These are phyloP conservation scores for Prunus salicina DNA, from an alignment of 306 rosid genomes.

Conservation along the genomic window DNA sequence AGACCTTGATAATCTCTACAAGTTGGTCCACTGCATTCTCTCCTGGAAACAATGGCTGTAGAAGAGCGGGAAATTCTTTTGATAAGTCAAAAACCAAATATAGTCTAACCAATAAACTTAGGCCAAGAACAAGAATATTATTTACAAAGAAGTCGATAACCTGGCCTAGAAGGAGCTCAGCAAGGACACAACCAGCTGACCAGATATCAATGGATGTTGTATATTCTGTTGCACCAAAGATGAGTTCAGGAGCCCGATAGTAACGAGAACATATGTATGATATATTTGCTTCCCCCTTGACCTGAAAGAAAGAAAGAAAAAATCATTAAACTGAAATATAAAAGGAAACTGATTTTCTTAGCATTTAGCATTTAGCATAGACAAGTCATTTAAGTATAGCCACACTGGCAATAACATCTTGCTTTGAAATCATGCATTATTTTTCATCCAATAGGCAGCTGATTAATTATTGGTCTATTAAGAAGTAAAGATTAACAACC, in stretches of 20 bases:
- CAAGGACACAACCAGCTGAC: constrained; percentile 99
- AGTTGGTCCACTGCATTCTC: constrained; percentile 95
- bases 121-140: constrained; percentile 4
- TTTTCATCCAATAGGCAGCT: not conserved
- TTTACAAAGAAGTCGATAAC: constrained; percentile 36
- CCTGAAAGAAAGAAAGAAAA: constrained; percentile 36
- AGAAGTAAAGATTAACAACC: not conserved
- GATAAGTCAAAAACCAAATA: constrained; percentile 14
- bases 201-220: constrained; percentile 87
- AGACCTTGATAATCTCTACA: constrained; percentile 93
- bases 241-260: constrained; percentile 98
- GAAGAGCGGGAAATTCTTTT: constrained; percentile 32
- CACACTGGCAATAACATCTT: not conserved
- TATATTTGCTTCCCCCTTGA: constrained; percentile 84
- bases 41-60: constrained; percentile 92
- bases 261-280: constrained; percentile 95
- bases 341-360: not conserved
- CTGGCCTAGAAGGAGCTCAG: constrained; percentile 95
- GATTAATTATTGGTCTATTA: not conserved
- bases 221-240: constrained; percentile 94
- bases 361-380: not conserved
- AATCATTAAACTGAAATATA: constrained; percentile 7
- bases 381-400: not conserved
- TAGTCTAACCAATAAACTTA: constrained; percentile 9
- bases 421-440: not conserved